phyloP scores from a whole-genome alignment of 2,329 filamentous ascomycete species.

The Cercospora zeae-maydis region DNA sequence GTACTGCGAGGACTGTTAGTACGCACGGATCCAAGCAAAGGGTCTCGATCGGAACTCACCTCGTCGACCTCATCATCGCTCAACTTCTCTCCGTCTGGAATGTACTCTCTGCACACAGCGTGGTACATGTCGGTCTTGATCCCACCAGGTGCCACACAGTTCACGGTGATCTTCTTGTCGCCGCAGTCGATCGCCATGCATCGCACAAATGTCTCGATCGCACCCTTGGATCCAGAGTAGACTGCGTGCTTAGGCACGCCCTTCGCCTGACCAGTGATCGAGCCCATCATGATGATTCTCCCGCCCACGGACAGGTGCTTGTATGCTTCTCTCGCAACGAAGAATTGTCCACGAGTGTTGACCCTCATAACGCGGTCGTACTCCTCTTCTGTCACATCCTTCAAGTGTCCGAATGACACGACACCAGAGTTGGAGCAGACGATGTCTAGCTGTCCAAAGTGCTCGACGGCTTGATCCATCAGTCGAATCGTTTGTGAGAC shows the following conservation, averaged over 20 bases:
- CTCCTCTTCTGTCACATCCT: constrained; percentile 53
- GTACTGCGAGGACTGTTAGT: constrained; percentile 43
- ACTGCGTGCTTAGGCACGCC: constrained; percentile 53
- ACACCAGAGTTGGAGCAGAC: constrained; percentile 66
- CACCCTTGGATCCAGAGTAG: constrained; percentile 54
- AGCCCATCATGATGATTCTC: constrained; percentile 54
- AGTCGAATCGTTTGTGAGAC: constrained; percentile 60
- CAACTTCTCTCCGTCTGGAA: constrained; percentile 55
- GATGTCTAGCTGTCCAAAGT: constrained; percentile 66
- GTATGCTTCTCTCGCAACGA: constrained; percentile 57
- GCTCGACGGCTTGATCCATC: constrained; percentile 60
- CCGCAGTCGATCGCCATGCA: constrained; percentile 55
- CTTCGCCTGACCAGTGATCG: constrained; percentile 56
- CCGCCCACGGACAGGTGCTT: constrained; percentile 51
- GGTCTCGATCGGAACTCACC: constrained; percentile 25
- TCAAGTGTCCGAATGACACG: constrained; percentile 52
- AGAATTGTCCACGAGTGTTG: constrained; percentile 62
- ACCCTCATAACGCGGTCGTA: constrained; percentile 59
- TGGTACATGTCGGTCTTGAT: constrained; percentile 60
- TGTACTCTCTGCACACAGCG: constrained; percentile 62
- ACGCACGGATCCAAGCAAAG: background rate
- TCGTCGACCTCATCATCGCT: constrained; percentile 57
- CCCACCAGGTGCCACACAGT: constrained; percentile 58
- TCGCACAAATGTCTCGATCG: constrained; percentile 53
- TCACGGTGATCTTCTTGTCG: constrained; percentile 56